Conservation (phyloP, 768 basidiomycete species). For the Pleurotus ostreatus region DNA sequence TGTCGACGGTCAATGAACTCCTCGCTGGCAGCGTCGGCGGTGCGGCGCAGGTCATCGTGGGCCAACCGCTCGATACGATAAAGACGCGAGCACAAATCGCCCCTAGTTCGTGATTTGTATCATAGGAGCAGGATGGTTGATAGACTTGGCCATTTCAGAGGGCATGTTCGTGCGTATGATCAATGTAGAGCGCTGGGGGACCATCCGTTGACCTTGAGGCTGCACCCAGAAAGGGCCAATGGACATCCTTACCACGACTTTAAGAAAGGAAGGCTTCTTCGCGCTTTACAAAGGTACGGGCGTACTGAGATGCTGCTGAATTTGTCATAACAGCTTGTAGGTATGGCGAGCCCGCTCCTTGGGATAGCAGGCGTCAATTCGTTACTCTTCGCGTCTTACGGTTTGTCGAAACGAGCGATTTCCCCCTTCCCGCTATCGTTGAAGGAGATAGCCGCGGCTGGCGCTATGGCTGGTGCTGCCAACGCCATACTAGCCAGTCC, state of each 20-base stretch:
- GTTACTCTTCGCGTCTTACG: constrained; percentile 89
- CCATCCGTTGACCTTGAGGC: background rate
- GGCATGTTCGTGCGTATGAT: constrained; percentile 77
- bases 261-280: constrained; percentile 86
- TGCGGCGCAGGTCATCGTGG: constrained; percentile 93
- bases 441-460: constrained; percentile 77
- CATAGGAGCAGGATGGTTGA: constrained; percentile 7
- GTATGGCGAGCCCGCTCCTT: constrained; percentile 86
- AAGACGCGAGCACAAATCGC: constrained; percentile 89
- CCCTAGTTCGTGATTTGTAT: constrained; percentile 50
- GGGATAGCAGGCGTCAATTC: constrained; percentile 97
- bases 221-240: constrained; percentile 80
- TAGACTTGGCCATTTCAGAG: constrained; percentile 35
- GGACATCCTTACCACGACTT: constrained; percentile 82
- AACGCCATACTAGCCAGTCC: constrained; percentile 92
- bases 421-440: constrained; percentile 87
- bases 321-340: constrained; percentile 31
- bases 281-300: constrained; percentile 88
- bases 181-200: background rate
- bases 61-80: constrained; percentile 86
- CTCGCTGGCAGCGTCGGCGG: constrained; percentile 88
- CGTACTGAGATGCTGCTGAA: too few relatives aligned
- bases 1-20: constrained; percentile 75
- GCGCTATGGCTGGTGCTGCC: constrained; percentile 87
- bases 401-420: constrained; percentile 72